Base-by-base conservation (phyloP, 2,329 filamentous ascomycete genomes). In the Fonsecaea erecta region DNA sequence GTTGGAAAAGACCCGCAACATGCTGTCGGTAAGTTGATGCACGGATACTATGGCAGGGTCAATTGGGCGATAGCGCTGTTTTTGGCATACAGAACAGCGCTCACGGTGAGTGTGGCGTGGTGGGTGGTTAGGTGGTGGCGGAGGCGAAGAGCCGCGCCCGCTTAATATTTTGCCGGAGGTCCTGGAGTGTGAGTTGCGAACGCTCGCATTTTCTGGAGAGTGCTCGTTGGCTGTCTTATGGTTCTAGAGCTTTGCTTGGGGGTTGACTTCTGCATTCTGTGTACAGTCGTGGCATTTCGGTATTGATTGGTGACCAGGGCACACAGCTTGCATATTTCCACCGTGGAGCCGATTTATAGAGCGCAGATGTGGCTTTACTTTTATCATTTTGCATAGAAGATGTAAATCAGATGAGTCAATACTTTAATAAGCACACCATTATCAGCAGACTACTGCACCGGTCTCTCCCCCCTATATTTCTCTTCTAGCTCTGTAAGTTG, bases 21-120 rank as follows among this genome's bases (percentile, higher is more conserved):
- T 70, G 78, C 78, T 2, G 75, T 80, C 26, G 77, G 77, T 5
- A 77, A 79, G 24, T 71, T 81, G 72, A 70, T 81, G 40, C 73
- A 73, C n/a, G 79, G 79, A n/a, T 81, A 81, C 57, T 81, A 80
- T 67, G 73, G 76, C 26, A 73, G 73, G 24, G 64, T 81, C 26
- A 74, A 77, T 18, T 60, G 76, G 32, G 79, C 79, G 9, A 76
- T 80, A 35, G 77, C 72, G 52, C 71, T 80, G 12, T 78, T 78
- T 62, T 65, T 79, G 21, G 76, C 74, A 8, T 80, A 77, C 75
- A 72, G 79, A 58, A 64, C 75, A 35, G 70, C 71, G 8, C 53
- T 77, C 52, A 75, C 66, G 2, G 60, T 62, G 3, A 67, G 66
- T 24, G 8, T 68, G 21, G 67, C 34, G 40, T 66, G 64, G 43